Conservation (phyloP, 805 yeast genomes). For the Wickerhamiella dianesei region DNA sequence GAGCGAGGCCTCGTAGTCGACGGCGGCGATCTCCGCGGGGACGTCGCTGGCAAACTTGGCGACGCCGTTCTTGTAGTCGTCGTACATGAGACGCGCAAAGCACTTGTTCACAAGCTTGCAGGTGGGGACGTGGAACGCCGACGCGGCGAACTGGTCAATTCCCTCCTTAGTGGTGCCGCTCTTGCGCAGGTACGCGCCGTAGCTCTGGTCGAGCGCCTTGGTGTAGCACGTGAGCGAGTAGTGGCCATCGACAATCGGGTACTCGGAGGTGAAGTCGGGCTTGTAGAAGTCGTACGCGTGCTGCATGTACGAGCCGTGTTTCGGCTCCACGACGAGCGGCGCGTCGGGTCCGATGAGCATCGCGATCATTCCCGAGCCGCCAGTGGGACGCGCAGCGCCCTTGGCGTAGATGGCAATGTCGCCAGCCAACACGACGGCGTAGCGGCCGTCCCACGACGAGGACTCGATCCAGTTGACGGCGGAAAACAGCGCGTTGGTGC, state of each 20-base stretch:
- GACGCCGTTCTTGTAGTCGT: conserved; percentile 70
- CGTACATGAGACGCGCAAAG: conserved; percentile 79
- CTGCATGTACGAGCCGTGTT: conserved; percentile 88
- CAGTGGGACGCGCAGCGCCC: conserved; percentile 98
- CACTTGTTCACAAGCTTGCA: conserved; percentile 91
- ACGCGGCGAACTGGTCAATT: conserved; percentile 68
- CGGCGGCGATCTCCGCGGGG: conserved; percentile 41
- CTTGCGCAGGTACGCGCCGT: conserved; percentile 57
- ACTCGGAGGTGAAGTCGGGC: conserved; percentile 92
- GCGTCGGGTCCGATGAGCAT: conserved; percentile 94
- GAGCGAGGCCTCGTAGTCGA: conserved; percentile 65
- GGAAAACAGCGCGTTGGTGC: conserved; percentile 89
- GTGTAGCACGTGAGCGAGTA: conserved; percentile 88
- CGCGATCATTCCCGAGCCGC: conserved; percentile 98
- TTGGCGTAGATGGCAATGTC: conserved; percentile 95
- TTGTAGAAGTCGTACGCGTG: conserved; percentile 95
- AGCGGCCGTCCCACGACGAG: conserved; percentile 94
- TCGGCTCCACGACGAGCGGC: conserved; percentile 80
- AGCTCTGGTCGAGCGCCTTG: conserved; percentile 80
- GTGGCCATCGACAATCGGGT: conserved; percentile 96
- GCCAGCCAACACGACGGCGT: conserved; percentile 93
- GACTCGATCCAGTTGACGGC: conserved; percentile 94
- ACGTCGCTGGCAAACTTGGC: conserved; percentile 34
- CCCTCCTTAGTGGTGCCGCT: conserved; percentile 37
- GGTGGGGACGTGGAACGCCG: conserved; percentile 95